These are phyloP conservation scores for Amanita pallidorosea DNA, from an alignment of 768 basidiomycete genomes.

Conservation along the genomic window DNA sequence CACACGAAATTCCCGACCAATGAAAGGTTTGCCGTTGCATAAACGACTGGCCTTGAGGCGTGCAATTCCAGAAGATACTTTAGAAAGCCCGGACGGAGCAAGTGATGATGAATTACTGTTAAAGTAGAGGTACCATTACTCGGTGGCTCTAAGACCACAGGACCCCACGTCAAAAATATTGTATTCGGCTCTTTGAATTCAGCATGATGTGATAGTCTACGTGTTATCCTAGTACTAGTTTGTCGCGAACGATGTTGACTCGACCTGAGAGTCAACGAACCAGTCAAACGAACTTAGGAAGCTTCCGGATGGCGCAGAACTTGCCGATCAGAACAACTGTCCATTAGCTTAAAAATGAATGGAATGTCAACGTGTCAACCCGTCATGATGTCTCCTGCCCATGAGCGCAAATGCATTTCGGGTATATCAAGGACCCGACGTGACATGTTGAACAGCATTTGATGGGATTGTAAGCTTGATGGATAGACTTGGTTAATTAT, in stretches of 20 bases:
- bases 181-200: background rate
- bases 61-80: background rate
- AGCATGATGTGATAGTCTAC: background rate
- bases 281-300: background rate
- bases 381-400: background rate
- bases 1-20: slow-evolving; percentile 7
- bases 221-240: background rate
- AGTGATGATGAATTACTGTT: slow-evolving; percentile 18
- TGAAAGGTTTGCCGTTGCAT: slow-evolving; percentile 5
- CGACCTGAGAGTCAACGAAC: background rate
- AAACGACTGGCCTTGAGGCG: slow-evolving; percentile 3
- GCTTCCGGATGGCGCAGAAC: background rate
- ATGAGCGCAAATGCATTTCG: background rate
- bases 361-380: background rate
- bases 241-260: background rate
- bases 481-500: background rate
- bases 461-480: background rate
- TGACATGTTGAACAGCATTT: background rate
- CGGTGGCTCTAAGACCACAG: background rate
- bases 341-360: background rate
- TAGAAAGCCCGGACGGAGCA: slow-evolving; percentile 6
- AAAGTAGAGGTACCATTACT: background rate
- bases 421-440: background rate
- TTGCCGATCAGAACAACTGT: background rate
- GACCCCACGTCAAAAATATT: background rate